Base-by-base conservation (phyloP, 495 filamentous ascomycete species). In the Lichina pygmaea region DNA sequence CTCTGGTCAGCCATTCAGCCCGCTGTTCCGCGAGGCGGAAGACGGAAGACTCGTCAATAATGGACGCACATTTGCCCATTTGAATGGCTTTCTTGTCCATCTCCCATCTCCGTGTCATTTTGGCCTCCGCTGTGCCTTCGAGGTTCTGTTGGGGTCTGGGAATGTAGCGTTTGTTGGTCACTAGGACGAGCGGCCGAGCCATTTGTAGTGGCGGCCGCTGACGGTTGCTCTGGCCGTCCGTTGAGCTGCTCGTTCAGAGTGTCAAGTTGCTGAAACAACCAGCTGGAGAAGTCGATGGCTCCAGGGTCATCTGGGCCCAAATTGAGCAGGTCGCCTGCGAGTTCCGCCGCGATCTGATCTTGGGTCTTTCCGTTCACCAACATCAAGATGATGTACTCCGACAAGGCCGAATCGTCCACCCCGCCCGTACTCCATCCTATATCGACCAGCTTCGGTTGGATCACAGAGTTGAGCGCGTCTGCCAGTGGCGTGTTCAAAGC, bases 331-430 rank as follows among this genome's bases (percentile, higher is more conserved):
- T 97, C 91, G 48, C 78, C 81, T 8, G 84, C 77, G 10, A 95
- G 73, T 56, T 97, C 89, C 31, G 72, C 70, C 5, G 85, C 81
- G 50, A 95, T 84, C 53, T 93, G 77, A 41, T 82, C 73, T 55
- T 89, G 76, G 7, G 77, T 81, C 61, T 93, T 93, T 47, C 85
- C 81, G 58, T 94, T 94, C 47, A 78, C 81, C 32, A 97, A 70
- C 86, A 94, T 95, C 45, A 93, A 68, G 41, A 93, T 78, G 50
- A 97, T 86, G 58, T 94, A 97, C 60, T 97, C 89, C 39, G 82
- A 77, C 47, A 97, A 67, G 10, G 84, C 79, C 12, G 78, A 75
- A 54, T 82, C 86, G 55, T 86, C 81, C 50, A 70, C 66, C 47
- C 73, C 77, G 39, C 77, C 79, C 41, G 76, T 72, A 40, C 73